Evolutionary conservation across 495 filamentous ascomycete species (phyloP), one percentile per base, ranked within the genome.

Genomic region (Talaromyces borbonicus): DNA sequence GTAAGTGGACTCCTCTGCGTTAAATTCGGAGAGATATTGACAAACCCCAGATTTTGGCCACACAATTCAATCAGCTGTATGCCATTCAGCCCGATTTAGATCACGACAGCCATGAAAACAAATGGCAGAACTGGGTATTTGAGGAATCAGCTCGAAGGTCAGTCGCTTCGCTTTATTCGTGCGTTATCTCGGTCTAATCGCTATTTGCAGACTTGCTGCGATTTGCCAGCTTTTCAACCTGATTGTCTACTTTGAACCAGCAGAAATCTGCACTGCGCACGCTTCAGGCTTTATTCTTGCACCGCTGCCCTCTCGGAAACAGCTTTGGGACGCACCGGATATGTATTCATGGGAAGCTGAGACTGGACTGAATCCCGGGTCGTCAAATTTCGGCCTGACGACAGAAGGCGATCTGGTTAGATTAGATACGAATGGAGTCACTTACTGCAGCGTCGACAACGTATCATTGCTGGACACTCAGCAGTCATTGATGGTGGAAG

Each of bases 311-410:
- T 59, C 65, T 3, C 64, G 59, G 46, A 71, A 66, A 53, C 61
- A 61, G 47, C 62, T 72, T 5, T 74, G 71, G 71, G 68, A 72
- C 57, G 68, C 71, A 46, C 40, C 40, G 8, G 57, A 69, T 49
- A 60, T 59, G 49, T 26, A 29, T 8, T 25, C 24, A 14, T 73
- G 67, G 69, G 63, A 57, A 44, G 14, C 32, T 7, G 62, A 63
- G 48, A 55, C 29, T 20, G 46, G 50, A 60, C 1, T 47, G 53
- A 11, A 40, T 14, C 5, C 50, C 52, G 26, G 4, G n/a, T 11
- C 11, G 18, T 43, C 30, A 23, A 11, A 41, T 7, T 71, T 63
- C 57, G 67, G 54, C 16, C 47, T 73, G 49, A 56, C 62, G 19
- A 44, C 50, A 2, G 61, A 53, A 27, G 67, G 67, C 25, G 57